Percentiles rank a stretch among this genome's conserved stretches.
Evolutionary conservation across 2,329 filamentous ascomycete species (phyloP).

Genomic region (Penicillium sp.): DNA sequence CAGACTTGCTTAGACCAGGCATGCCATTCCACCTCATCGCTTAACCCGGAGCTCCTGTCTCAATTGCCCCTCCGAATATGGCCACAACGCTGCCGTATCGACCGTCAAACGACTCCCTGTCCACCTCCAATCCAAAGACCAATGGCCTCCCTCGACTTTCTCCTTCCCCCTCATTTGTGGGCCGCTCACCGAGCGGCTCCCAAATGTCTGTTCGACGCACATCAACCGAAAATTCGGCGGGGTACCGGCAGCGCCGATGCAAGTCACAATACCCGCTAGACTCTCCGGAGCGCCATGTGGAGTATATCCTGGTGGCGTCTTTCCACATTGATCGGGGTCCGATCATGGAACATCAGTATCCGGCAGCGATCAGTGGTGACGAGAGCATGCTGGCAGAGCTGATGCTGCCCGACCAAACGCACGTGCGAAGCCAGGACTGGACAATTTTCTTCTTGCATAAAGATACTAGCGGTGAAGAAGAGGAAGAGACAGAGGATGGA

Average conservation of each 20-base stretch:
- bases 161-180: conserved; percentile 60
- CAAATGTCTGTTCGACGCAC: conserved; percentile 37
- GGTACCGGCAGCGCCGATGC: conserved; percentile 55
- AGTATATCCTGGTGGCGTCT: conserved; percentile 95
- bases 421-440: conserved; percentile 94
- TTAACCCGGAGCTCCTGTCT: conserved; percentile 19
- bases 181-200: conserved; percentile 51
- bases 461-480: conserved; percentile 80
- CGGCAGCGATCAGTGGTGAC: conserved; percentile 89
- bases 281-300: conserved; percentile 85
- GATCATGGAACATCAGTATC: conserved; percentile 98
- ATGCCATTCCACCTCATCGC: conserved; percentile 15
- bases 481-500: conserved; percentile 52
- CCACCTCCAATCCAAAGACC: conserved; percentile 49
- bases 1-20: conserved; percentile 8
- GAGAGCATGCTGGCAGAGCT: conserved; percentile 98
- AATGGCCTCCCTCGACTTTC: conserved; percentile 57
- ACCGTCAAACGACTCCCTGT: conserved; percentile 49
- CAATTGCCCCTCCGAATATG: conserved; percentile 30
- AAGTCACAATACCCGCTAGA: conserved; percentile 76
- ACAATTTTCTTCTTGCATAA: conserved; percentile 99
- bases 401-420: conserved; percentile 96
- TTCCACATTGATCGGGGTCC: conserved; percentile 96
- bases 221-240: conserved; percentile 44
- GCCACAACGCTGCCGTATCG: conserved; percentile 39